Conservation (phyloP, 2,329 filamentous ascomycete genomes). For the Fusarium aywerte region DNA sequence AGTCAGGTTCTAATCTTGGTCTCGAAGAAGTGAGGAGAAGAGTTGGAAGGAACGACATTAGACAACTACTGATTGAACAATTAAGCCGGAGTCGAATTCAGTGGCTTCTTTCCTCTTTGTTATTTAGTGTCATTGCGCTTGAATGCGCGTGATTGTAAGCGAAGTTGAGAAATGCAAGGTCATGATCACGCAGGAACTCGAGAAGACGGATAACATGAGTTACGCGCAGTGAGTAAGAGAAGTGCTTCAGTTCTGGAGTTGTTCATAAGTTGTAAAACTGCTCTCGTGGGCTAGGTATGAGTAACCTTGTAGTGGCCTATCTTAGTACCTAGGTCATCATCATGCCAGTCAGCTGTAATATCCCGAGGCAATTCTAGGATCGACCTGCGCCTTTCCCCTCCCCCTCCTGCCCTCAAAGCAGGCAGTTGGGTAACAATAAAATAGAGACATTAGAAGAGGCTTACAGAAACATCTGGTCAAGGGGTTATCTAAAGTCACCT, state of each 20-base stretch:
- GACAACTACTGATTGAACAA: slow-evolving; percentile 15
- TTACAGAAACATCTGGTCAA: too few species aligned
- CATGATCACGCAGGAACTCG: not conserved
- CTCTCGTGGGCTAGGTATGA: not conserved
- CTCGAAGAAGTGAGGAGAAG: not conserved
- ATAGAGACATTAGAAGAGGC: too few species aligned
- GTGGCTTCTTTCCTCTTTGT: slow-evolving; percentile 16
- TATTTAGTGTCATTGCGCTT: not conserved
- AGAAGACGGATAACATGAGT: not conserved
- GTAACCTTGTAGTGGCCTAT: not conserved
- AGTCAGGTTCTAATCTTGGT: slow-evolving; percentile 5
- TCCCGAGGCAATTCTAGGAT: slow-evolving; percentile 5
- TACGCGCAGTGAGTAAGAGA: not conserved
- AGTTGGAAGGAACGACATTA: not conserved
- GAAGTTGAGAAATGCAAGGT: slow-evolving; percentile 2
- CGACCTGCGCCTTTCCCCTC: slow-evolving; percentile 9
- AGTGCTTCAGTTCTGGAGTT: not conserved
- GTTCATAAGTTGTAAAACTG: not conserved
- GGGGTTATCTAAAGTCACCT: too few species aligned
- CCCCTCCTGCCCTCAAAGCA: slow-evolving; percentile 7
- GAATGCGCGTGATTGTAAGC: slow-evolving; percentile 15
- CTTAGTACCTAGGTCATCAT: not conserved
- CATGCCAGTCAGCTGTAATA: not conserved
- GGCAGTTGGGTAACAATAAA: too few species aligned
- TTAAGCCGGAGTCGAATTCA: not conserved